Percentiles rank a stretch among this genome's conserved stretches.
phyloP scores from a whole-genome alignment of 805 yeast genomes.

The Maudiozyma pseudohumilis region DNA sequence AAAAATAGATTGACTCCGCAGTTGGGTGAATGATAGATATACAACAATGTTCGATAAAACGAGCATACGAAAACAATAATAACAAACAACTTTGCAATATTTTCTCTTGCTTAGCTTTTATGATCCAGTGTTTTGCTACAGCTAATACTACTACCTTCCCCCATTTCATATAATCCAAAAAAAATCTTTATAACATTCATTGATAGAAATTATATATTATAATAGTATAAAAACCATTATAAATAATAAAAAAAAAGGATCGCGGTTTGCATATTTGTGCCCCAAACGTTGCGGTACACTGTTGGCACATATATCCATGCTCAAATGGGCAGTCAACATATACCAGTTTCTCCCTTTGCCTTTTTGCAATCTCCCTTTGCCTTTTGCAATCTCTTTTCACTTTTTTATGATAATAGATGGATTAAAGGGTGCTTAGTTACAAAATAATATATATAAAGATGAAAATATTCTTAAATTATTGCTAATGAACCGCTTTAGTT shows the following conservation, averaged over 20 bases:
- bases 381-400: too few species aligned
- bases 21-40: too few species aligned
- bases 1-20: neutral
- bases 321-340: neutral
- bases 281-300: too few species aligned
- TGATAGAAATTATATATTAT: slow-evolving; percentile 1
- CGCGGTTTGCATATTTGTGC: neutral
- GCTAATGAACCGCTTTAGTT: slow-evolving; percentile 8
- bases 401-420: neutral
- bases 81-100: neutral
- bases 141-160: too few species aligned
- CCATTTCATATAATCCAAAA: too few species aligned
- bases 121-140: slow-evolving; percentile 1
- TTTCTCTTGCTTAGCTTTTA: neutral
- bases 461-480: slow-evolving; percentile 3
- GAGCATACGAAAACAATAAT: too few species aligned
- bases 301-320: neutral
- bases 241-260: too few species aligned
- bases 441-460: neutral
- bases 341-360: neutral
- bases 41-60: too few species aligned
- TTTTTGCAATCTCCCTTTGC: too few species aligned
- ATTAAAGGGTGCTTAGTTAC: neutral
- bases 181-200: slow-evolving; percentile 2
- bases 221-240: neutral